phyloP scores from a whole-genome alignment of 305 asterid genomes.

The Fraxinus nigra region DNA sequence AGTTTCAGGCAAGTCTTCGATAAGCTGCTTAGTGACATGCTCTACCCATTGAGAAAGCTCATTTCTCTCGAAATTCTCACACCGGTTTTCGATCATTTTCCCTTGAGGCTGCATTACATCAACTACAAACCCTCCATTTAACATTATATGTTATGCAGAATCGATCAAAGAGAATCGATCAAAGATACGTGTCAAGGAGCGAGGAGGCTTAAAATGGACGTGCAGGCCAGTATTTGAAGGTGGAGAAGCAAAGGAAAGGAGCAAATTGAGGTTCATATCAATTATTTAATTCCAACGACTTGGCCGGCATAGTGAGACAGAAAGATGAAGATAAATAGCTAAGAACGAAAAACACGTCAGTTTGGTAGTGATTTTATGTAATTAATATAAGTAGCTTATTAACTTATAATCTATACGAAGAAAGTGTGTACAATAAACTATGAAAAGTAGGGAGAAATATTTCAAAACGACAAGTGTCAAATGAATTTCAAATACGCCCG shows the following conservation, averaged over 20 bases:
- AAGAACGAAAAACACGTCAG: slow-evolving; percentile 46
- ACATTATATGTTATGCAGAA: slow-evolving; percentile 14
- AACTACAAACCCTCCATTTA: slow-evolving; percentile 35
- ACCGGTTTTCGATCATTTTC: slow-evolving; percentile 24
- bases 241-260: slow-evolving; percentile 15
- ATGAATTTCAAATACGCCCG: not conserved
- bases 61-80: slow-evolving; percentile 21
- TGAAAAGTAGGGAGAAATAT: not conserved
- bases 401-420: not conserved
- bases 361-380: slow-evolving; percentile 40
- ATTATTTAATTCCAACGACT: slow-evolving; percentile 22
- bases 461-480: not conserved
- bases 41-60: slow-evolving; percentile 78
- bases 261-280: not conserved
- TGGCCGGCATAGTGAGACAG: slow-evolving; percentile 82
- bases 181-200: not conserved
- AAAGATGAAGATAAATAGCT: slow-evolving; percentile 32
- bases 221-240: slow-evolving; percentile 43
- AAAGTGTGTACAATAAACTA: not conserved
- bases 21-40: slow-evolving; percentile 53
- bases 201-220: slow-evolving; percentile 25
- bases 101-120: slow-evolving; percentile 42
- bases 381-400: not conserved
- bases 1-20: slow-evolving; percentile 51
- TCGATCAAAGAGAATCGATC: not conserved